Conservation (phyloP, 495 filamentous ascomycete species). For the Trichoderma virens region DNA sequence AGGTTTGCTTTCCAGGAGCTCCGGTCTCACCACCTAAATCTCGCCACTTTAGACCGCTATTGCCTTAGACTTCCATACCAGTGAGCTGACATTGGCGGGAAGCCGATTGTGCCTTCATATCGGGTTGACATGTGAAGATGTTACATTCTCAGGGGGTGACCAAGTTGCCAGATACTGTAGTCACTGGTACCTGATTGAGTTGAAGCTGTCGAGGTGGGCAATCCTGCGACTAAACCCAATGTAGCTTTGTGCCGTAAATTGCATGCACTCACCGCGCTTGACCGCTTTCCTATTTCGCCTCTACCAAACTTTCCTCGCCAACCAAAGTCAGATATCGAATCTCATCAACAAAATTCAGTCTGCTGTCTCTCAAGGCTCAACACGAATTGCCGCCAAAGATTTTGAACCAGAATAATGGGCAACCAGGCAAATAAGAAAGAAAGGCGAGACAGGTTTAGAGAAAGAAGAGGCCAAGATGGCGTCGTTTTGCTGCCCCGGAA, state of each 20-base stretch:
- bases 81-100: not conserved
- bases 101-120: not conserved
- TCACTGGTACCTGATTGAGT: not conserved
- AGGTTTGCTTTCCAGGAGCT: not conserved
- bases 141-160: not conserved
- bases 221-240: not conserved
- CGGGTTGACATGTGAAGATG: not conserved
- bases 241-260: not conserved
- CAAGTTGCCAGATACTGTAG: not conserved
- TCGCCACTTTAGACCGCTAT: not conserved
- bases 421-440: conserved; percentile 27
- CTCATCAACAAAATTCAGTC: not conserved
- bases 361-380: not conserved
- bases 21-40: not conserved
- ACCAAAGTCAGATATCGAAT: not conserved
- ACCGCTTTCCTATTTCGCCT: not conserved
- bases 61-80: not conserved
- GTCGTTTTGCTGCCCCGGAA: conserved; percentile 62
- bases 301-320: not conserved
- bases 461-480: conserved; percentile 7
- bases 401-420: not conserved
- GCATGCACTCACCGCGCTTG: not conserved
- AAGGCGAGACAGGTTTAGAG: conserved; percentile 12
- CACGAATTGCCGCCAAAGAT: not conserved
- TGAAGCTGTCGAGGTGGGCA: not conserved